These are phyloP conservation scores for Arthroderma uncinatum DNA, from an alignment of 2,329 filamentous ascomycete species.

Conservation along the genomic window DNA sequence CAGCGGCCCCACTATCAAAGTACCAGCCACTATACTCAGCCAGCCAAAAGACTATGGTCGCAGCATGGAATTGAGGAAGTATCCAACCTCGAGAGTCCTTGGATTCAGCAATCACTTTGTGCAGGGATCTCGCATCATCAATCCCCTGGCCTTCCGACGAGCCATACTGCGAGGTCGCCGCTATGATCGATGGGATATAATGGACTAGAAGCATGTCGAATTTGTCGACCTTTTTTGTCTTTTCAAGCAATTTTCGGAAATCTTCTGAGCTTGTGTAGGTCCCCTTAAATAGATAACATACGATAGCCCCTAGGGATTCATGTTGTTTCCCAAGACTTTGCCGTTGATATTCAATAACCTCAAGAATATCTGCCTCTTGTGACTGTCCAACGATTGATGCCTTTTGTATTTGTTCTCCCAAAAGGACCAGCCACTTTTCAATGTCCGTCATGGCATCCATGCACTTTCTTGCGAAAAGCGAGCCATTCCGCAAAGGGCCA, in stretches of 20 bases:
- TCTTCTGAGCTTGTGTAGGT: constrained; percentile 59
- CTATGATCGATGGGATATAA: constrained; percentile 66
- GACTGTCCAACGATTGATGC: constrained; percentile 61
- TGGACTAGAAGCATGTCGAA: constrained; percentile 70
- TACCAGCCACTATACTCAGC: constrained; percentile 89
- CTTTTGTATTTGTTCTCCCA: constrained; percentile 65
- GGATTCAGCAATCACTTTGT: constrained; percentile 55
- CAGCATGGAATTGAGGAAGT: constrained; percentile 64
- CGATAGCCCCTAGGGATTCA: constrained; percentile 70
- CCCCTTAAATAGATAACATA: constrained; percentile 66
- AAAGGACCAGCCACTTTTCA: constrained; percentile 61
- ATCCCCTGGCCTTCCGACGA: constrained; percentile 62
- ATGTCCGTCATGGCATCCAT: constrained; percentile 65
- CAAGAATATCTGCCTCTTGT: constrained; percentile 53
- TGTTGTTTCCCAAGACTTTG: constrained; percentile 78
- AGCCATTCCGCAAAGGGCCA: constrained; percentile 39
- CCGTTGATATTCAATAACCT: constrained; percentile 70
- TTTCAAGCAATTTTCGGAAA: constrained; percentile 59
- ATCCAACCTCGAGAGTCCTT: constrained; percentile 60
- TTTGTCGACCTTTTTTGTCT: constrained; percentile 59
- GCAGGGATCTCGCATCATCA: constrained; percentile 57
- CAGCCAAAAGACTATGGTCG: constrained; percentile 74
- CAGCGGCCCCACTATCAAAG: constrained; percentile 56
- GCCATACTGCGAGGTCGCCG: constrained; percentile 66
- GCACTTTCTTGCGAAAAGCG: constrained; percentile 61